These are phyloP conservation scores for Colletotrichum higginsianum DNA, from an alignment of 2,329 filamentous ascomycete genomes.

Conservation along the genomic window DNA sequence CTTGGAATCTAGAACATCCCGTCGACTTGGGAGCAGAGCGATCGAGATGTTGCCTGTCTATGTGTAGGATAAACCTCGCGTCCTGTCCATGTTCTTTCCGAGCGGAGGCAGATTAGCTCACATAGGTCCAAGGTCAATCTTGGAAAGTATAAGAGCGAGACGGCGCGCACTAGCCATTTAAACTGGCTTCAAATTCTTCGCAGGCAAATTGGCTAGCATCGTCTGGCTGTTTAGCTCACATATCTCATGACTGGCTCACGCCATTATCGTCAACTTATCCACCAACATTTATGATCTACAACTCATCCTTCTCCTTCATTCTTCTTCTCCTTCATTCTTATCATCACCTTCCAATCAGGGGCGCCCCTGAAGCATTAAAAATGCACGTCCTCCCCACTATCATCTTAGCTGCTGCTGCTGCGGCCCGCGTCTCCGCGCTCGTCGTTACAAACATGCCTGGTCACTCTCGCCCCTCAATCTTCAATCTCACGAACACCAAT, in stretches of 20 bases:
- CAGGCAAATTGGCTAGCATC: not conserved
- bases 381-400: constrained; percentile 7
- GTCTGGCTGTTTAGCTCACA: too few relatives aligned
- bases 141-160: not conserved
- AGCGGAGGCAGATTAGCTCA: not conserved
- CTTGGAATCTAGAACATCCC: not conserved
- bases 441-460: constrained; percentile 4
- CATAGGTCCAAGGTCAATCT: not conserved
- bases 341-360: not conserved
- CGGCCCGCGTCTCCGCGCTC: not conserved
- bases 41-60: not conserved
- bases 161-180: not conserved
- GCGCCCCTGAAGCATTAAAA: not conserved
- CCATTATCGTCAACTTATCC: too few relatives aligned
- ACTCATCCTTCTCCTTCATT: not conserved
- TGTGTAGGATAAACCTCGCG: not conserved
- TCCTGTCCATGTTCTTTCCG: not conserved
- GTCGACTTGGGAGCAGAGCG: not conserved
- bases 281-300: not conserved
- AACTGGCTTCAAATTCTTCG: too few relatives aligned
- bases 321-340: not conserved
- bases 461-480: not conserved
- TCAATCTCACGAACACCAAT: not conserved
- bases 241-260: too few relatives aligned
- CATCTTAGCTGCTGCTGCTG: not conserved